Evolutionary conservation across 2,329 filamentous ascomycete species (phyloP), one percentile per base, ranked within the genome.

Genomic region (Fusarium sp.): DNA sequence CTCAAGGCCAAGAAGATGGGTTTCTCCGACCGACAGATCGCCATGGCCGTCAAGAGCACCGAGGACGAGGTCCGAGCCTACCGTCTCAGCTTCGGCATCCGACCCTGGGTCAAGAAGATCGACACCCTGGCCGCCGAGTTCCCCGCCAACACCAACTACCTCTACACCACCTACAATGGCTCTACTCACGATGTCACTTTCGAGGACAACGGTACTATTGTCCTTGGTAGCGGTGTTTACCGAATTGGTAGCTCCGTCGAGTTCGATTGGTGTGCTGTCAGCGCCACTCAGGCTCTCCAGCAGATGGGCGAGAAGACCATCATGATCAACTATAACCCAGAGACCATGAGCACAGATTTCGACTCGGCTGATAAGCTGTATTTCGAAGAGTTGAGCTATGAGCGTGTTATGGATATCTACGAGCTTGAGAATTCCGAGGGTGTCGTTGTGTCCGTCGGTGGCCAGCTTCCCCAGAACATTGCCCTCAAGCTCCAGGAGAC

Each of bases 391-490:
- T 85, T 98, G 62, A 96, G 93, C 83, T 98, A 98, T 82, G 96
- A 98, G 86, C 92, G 96, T 81, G 96, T 98, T 15, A 97, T 98
- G 94, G 96, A 99, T 83, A 98, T 98, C 75, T 98, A 98, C 82
- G 96, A 98, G 83, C 89, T 98, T 22, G 96, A 98, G 84, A 87
- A 87, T 66, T 92, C 95, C 12, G 90, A 88, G 61, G 96, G 95
- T 77, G 94, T 98, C 32, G 95, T 98, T 8, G 96, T 98, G 13
- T 98, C 95, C 67, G 95, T 98, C 17, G 96, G 96, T 80, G 96
- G 96, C 48, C 96, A 99, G 84, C 89, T 98, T 68, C 95, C 96
- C 6, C 96, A 99, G 85, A 98, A 98, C 86, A 98, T 98, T 80
- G 96, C 96, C 8, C 91, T 98, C 54, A 93, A 94, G 76, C 90